Evolutionary conservation across 768 basidiomycete genomes (phyloP).

Genomic region (Kwoniella newhampshirensis): DNA sequence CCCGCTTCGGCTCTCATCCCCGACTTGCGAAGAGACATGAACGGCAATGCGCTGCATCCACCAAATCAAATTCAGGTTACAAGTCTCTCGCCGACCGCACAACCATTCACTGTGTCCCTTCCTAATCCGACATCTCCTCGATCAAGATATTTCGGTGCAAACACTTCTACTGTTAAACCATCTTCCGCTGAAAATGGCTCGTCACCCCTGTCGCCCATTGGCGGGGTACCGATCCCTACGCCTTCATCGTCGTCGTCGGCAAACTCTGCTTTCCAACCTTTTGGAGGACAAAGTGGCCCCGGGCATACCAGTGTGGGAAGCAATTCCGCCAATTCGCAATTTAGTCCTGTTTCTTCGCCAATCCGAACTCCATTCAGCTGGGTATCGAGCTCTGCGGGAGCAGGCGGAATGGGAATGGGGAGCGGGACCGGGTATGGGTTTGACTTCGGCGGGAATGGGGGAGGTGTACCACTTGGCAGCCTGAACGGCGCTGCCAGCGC

Average conservation of each 20-base stretch:
- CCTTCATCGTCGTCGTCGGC: too few relatives aligned
- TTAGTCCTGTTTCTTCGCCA: constrained; percentile 30
- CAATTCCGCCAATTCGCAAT: background rate
- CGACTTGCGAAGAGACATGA: constrained; percentile 17
- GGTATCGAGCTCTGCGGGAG: constrained; percentile 22
- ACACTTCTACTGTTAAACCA: constrained; percentile 1
- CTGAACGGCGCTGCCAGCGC: constrained; percentile 36
- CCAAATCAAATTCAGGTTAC: constrained; percentile 18
- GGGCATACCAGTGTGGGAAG: background rate
- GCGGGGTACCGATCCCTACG: too few relatives aligned
- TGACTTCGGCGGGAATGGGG: constrained; percentile 12
- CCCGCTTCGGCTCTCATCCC: constrained; percentile 11
- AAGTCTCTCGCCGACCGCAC: constrained; percentile 42
- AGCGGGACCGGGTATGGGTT: constrained; percentile 12
- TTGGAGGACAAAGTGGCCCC: background rate
- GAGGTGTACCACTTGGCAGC: constrained; percentile 17
- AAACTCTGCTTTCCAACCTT: too few relatives aligned
- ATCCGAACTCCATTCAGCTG: constrained; percentile 39
- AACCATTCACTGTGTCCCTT: constrained; percentile 37
- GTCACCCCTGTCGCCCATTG: too few relatives aligned
- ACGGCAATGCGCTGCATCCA: constrained; percentile 5
- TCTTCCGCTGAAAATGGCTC: constrained; percentile 1
- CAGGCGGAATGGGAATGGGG: constrained; percentile 3
- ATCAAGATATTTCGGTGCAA: constrained; percentile 22
- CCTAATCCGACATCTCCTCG: constrained; percentile 28